Evolutionary conservation across 1,284 basidiomycete species (phyloP).

Genomic region (Trichosporon asahii): DNA sequence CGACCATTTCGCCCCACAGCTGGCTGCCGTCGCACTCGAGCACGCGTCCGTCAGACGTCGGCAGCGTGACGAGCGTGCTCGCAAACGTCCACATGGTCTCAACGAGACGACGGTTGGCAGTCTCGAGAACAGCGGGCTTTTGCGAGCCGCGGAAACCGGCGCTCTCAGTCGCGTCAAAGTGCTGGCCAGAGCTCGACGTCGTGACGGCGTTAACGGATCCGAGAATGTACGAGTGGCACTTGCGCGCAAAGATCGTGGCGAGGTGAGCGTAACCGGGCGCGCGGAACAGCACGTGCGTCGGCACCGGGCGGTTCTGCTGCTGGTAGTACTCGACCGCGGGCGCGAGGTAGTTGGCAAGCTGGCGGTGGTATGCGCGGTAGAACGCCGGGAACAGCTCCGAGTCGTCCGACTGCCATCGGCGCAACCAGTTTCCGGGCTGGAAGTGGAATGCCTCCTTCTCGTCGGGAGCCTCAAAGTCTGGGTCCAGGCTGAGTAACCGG

Average conservation of each 20-base stretch:
- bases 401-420: conserved; percentile 55
- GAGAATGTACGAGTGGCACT: conserved; percentile 54
- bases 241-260: conserved; percentile 51
- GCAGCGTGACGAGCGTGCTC: conserved; percentile 40
- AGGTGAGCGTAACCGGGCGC: conserved; percentile 55
- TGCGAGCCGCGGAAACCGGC: conserved; percentile 54
- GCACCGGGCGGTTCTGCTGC: conserved; percentile 37
- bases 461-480: conserved; percentile 37
- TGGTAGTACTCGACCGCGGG: conserved; percentile 46
- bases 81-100: conserved; percentile 54
- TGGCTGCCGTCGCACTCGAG: conserved; percentile 48
- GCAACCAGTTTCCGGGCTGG: conserved; percentile 52
- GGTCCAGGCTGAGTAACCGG: conserved; percentile 36
- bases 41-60: conserved; percentile 29
- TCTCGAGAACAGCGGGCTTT: conserved; percentile 56
- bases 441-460: conserved; percentile 52
- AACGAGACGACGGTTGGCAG: conserved; percentile 54
- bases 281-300: conserved; percentile 46
- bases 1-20: conserved; percentile 53
- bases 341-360: conserved; percentile 53
- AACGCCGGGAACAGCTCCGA: conserved; percentile 57
- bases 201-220: conserved; percentile 53
- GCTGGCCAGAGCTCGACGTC: conserved; percentile 47
- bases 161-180: conserved; percentile 55
- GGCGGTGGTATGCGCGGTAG: conserved; percentile 56